Base-by-base conservation (phyloP, 2,329 filamentous ascomycete species). In the Didymella sp. region DNA sequence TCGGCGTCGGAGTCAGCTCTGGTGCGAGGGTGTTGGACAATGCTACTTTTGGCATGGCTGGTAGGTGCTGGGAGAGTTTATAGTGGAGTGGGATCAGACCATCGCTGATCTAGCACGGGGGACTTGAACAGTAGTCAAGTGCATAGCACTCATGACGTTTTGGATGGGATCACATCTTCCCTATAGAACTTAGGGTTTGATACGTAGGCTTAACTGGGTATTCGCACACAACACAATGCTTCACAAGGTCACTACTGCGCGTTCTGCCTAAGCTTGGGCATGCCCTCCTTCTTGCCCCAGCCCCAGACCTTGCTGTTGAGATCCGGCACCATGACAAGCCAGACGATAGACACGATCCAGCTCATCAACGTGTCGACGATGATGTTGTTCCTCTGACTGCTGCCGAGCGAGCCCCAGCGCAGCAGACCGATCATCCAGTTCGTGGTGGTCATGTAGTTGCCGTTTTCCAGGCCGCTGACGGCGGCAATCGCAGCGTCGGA, bases 401-500 rank as follows among this genome's bases (percentile, higher is more conserved):
- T 79, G 4, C 82, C 82, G 58, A 85, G 70, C 24, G 77, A 73
- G 24, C 78, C 77, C 19, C 84, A 88, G 64, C 89, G 87, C 86
- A 97, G 89, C 56, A 91, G 69, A 53, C 85, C 77, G 1, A 89
- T 91, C 43, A 96, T 73, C 60, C 88, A 86, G 58, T 87, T 89
- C 11, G 92, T 90, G 0, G 91, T 89, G 41, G 96, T 85, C 68
- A 91, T 82, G 74, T 91, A 94, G 22, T 95, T 82, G 0, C 94
- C 95, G 31, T 79, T 86, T 76, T 98, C 92, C 41, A 99, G 78
- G 0, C 89, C 91, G 40, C 79, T 78, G 48, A 99, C 87, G 0
- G 91, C 82, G 8, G 80, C 81, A 4, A 78, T 76, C 1, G 95
- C 95, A 13, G 96, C 92, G 57, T 89, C 84, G 5, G 95, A 88